phyloP scores from a whole-genome alignment of 805 yeast species.

The Tetrapisispora taiwanensis region DNA sequence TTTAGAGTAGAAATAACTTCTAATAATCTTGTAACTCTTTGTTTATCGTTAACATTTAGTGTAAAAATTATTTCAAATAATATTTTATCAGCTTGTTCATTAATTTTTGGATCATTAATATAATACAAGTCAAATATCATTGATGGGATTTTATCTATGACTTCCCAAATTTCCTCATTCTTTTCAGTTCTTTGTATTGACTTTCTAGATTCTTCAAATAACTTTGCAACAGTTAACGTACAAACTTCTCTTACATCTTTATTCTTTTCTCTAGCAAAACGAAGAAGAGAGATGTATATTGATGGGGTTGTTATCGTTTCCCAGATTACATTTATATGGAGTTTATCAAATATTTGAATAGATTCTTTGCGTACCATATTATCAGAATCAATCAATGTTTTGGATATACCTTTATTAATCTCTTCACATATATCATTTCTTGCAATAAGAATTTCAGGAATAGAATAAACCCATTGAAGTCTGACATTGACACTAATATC shows the following conservation, averaged over 20 bases:
- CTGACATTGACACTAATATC: slow-evolving; percentile 62
- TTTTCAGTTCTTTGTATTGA: slow-evolving; percentile 10
- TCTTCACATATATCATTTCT: slow-evolving; percentile 42
- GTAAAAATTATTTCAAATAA: slow-evolving; percentile 57
- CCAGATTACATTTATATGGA: slow-evolving; percentile 40
- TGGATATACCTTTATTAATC: slow-evolving; percentile 46
- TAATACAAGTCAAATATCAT: slow-evolving; percentile 55
- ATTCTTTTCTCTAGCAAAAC: slow-evolving; percentile 63
- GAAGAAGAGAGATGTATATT: slow-evolving; percentile 45
- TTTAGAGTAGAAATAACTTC: slow-evolving; percentile 40
- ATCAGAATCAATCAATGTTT: slow-evolving; percentile 65
- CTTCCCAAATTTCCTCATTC: slow-evolving; percentile 21
- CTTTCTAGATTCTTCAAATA: slow-evolving; percentile 42
- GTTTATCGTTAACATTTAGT: slow-evolving; percentile 34
- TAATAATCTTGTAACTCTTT: slow-evolving; percentile 46
- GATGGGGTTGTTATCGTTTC: slow-evolving; percentile 37
- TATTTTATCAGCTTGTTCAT: slow-evolving; percentile 50
- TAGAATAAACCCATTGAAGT: slow-evolving; percentile 55
- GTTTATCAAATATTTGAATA: slow-evolving; percentile 37
- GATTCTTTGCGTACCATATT: slow-evolving; percentile 61
- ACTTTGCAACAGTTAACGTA: slow-evolving; percentile 41
- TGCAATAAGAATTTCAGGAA: slow-evolving; percentile 37
- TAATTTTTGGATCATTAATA: slow-evolving; percentile 60
- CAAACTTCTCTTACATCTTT: slow-evolving; percentile 52
- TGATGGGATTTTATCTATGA: slow-evolving; percentile 46